Conservation (phyloP, 2,329 filamentous ascomycete species). For the Talaromyces pinophilus region DNA sequence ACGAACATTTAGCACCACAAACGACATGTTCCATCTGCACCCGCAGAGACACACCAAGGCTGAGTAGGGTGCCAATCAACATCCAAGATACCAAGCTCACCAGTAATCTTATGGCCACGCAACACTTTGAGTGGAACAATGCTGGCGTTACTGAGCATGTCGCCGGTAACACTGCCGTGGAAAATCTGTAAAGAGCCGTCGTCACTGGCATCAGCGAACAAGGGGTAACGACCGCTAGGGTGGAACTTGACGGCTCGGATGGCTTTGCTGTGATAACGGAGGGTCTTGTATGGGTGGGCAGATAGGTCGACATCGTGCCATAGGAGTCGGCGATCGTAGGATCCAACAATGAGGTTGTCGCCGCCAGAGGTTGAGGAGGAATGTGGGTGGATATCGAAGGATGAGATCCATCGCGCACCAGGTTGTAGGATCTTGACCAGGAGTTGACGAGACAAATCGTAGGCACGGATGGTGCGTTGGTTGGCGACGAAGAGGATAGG, state of each 20-base stretch:
- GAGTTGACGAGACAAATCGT: slow-evolving; percentile 88
- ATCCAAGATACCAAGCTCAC: slow-evolving; percentile 85
- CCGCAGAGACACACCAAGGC: slow-evolving; percentile 91
- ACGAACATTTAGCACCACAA: slow-evolving; percentile 68
- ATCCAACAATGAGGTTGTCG: slow-evolving; percentile 90
- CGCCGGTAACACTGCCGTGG: slow-evolving; percentile 91
- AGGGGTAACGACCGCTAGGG: slow-evolving; percentile 69
- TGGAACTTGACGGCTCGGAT: slow-evolving; percentile 90
- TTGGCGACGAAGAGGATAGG: slow-evolving; percentile 96
- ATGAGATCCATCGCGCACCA: slow-evolving; percentile 91
- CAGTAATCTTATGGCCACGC: slow-evolving; percentile 82
- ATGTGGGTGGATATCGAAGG: slow-evolving; percentile 85
- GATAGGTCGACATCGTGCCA: slow-evolving; percentile 98
- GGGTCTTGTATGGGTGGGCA: slow-evolving; percentile 87
- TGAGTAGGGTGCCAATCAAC: slow-evolving; percentile 94
- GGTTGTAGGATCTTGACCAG: slow-evolving; percentile 92
- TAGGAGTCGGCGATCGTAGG: slow-evolving; percentile 87
- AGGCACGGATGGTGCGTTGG: slow-evolving; percentile 86
- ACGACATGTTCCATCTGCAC: slow-evolving; percentile 88
- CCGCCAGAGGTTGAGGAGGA: slow-evolving; percentile 89
- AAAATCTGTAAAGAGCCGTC: slow-evolving; percentile 95
- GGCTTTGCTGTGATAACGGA: slow-evolving; percentile 90
- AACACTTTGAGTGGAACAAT: slow-evolving; percentile 96
- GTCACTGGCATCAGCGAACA: slow-evolving; percentile 94
- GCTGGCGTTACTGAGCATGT: slow-evolving; percentile 92